Percentiles rank a stretch among this genome's conserved stretches.
These are phyloP conservation scores for Neopestalotiopsis clavispora DNA, from an alignment of 2,329 filamentous ascomycete genomes.

Conservation along the genomic window DNA sequence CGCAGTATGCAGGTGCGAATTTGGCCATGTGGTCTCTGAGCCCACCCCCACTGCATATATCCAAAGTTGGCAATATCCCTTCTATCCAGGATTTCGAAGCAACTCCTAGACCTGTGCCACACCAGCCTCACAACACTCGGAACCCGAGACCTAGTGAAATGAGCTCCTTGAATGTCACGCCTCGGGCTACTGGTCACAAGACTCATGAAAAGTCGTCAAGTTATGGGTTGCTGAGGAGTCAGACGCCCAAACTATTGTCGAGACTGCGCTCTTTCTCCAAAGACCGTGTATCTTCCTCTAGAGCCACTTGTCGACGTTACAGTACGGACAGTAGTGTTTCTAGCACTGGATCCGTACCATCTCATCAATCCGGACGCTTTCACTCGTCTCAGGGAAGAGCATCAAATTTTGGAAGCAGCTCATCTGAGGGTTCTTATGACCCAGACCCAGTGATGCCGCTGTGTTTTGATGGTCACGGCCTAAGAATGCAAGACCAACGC, in stretches of 20 bases:
- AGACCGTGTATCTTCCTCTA: slow-evolving; percentile 28
- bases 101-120: slow-evolving; percentile 9
- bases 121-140: background rate
- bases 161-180: slow-evolving; percentile 16
- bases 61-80: background rate
- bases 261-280: slow-evolving; percentile 31
- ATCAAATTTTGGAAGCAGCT: slow-evolving; percentile 11
- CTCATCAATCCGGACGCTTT: slow-evolving; percentile 17
- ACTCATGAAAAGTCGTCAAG: slow-evolving; percentile 25
- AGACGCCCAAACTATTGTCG: slow-evolving; percentile 25
- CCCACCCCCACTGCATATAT: slow-evolving; percentile 11
- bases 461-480: slow-evolving; percentile 17
- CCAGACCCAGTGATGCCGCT: slow-evolving; percentile 20
- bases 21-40: background rate
- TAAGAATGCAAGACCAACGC: slow-evolving; percentile 16
- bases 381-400: slow-evolving; percentile 16
- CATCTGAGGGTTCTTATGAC: slow-evolving; percentile 24
- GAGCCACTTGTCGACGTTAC: slow-evolving; percentile 25
- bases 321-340: slow-evolving; percentile 16
- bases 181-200: slow-evolving; percentile 21
- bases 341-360: slow-evolving; percentile 26
- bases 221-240: slow-evolving; percentile 21
- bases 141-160: background rate
- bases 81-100: background rate
- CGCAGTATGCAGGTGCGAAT: background rate